Evolutionary conservation across 345 rosid species (phyloP).

Genomic region (Ceriops decandra): DNA sequence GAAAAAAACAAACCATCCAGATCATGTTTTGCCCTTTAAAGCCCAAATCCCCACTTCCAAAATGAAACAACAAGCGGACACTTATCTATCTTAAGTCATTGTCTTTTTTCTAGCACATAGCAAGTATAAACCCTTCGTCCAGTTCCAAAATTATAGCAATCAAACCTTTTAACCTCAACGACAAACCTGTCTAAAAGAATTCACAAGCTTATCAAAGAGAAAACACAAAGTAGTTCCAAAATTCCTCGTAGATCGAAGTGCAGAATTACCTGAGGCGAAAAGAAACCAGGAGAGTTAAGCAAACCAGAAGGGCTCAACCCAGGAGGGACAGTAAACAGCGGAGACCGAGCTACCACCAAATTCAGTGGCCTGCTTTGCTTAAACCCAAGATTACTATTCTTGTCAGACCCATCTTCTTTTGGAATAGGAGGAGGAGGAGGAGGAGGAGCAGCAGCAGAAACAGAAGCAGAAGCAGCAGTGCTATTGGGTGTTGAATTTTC

Average conservation of each 20-base stretch:
- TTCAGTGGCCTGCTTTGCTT: conserved; percentile 47
- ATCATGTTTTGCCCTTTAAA: no score
- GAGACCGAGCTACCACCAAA: conserved; percentile 48
- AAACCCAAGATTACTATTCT: conserved; percentile 34
- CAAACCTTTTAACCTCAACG: neutral
- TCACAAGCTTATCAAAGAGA: neutral
- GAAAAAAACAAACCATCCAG: no score
- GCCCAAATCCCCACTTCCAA: no score
- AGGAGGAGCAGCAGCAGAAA: no score
- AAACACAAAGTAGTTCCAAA: conserved; percentile 1
- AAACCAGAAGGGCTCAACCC: conserved; percentile 93
- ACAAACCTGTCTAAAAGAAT: neutral
- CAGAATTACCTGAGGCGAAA: conserved; percentile 63
- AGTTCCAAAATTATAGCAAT: neutral
- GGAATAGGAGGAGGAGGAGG: neutral
- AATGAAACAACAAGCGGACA: no score
- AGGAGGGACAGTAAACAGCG: conserved; percentile 70
- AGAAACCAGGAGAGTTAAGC: conserved; percentile 73
- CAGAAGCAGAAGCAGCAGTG: no score
- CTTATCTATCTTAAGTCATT: no score
- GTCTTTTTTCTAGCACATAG: no score
- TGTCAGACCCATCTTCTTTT: conserved; percentile 37
- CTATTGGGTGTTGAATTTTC: conserved; percentile 7
- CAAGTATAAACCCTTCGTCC: neutral
- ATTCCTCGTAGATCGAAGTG: neutral